phyloP scores from a whole-genome alignment of 1,284 basidiomycete genomes.

The Lignosus rhinocerotis region DNA sequence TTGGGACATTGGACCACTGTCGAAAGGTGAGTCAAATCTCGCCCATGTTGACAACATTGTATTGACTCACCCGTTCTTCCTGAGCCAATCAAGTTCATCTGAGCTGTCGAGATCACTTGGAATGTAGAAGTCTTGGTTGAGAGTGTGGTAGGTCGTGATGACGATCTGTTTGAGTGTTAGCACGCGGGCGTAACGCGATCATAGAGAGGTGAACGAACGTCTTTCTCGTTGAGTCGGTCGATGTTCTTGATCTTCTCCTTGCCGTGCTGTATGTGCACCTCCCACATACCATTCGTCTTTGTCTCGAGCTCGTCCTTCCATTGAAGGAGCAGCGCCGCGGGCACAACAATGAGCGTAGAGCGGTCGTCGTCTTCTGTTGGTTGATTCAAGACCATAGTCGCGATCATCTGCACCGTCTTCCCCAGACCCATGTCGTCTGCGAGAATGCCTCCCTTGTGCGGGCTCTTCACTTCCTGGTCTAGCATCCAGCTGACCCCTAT shows the following conservation, averaged over 20 bases:
- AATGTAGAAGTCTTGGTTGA: constrained; percentile 54
- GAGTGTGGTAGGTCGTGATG: constrained; percentile 69
- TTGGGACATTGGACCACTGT: constrained; percentile 55
- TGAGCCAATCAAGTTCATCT: constrained; percentile 50
- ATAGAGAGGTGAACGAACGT: constrained; percentile 41
- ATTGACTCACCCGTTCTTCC: constrained; percentile 46
- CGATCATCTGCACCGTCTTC: constrained; percentile 75
- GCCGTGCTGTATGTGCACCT: constrained; percentile 65
- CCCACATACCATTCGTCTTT: constrained; percentile 66
- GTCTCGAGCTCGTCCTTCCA: constrained; percentile 71
- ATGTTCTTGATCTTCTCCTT: constrained; percentile 58
- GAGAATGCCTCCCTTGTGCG: constrained; percentile 70
- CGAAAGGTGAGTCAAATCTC: constrained; percentile 2
- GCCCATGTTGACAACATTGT: not conserved
- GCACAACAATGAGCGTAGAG: constrained; percentile 67
- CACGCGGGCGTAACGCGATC: not conserved
- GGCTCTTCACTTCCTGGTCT: constrained; percentile 48
- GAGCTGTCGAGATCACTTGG: constrained; percentile 44
- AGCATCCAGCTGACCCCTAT: constrained; percentile 77
- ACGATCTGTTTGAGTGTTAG: constrained; percentile 43
- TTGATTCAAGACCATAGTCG: constrained; percentile 63
- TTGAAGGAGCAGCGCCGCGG: constrained; percentile 66
- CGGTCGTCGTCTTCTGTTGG: constrained; percentile 48
- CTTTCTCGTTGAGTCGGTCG: constrained; percentile 49
- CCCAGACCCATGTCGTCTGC: constrained; percentile 94